These are phyloP conservation scores for Phytophthora cactorum DNA, from an alignment of 352 stramenopile genomes.

Conservation along the genomic window DNA sequence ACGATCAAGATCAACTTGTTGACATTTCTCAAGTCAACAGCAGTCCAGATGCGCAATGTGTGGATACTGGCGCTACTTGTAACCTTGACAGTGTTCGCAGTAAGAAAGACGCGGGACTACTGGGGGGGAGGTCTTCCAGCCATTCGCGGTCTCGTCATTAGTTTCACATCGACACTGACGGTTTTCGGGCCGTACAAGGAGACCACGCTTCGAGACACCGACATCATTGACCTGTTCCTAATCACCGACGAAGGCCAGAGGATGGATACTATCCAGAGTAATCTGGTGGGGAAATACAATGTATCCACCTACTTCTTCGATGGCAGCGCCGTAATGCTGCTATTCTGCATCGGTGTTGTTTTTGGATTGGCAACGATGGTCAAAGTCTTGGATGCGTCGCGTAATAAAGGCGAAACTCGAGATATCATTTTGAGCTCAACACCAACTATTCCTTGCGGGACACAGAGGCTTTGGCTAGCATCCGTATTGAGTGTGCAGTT, in stretches of 20 bases:
- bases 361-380: not conserved
- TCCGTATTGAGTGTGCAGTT: slow-evolving; percentile 26
- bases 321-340: slow-evolving; percentile 19
- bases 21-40: slow-evolving; percentile 31
- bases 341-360: slow-evolving; percentile 24
- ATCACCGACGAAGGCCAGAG: slow-evolving; percentile 2
- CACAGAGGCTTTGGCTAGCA: slow-evolving; percentile 15
- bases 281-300: slow-evolving; percentile 17
- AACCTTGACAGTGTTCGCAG: slow-evolving; percentile 26
- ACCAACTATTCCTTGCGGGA: slow-evolving; percentile 19
- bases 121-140: slow-evolving; percentile 24
- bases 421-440: slow-evolving; percentile 23
- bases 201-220: slow-evolving; percentile 21
- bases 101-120: slow-evolving; percentile 3
- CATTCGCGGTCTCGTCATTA: slow-evolving; percentile 41
- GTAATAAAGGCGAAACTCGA: not conserved
- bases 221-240: slow-evolving; percentile 18
- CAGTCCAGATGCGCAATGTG: slow-evolving; percentile 53
- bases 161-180: slow-evolving; percentile 40
- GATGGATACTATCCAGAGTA: slow-evolving; percentile 16
- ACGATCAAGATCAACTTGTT: slow-evolving; percentile 26
- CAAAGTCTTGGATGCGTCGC: not conserved
- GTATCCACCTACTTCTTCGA: slow-evolving; percentile 26
- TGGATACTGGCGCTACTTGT: slow-evolving; percentile 45
- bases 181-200: slow-evolving; percentile 42